phyloP scores from a whole-genome alignment of 2,329 filamentous ascomycete species.

The Ophiostoma himal-ulmi region DNA sequence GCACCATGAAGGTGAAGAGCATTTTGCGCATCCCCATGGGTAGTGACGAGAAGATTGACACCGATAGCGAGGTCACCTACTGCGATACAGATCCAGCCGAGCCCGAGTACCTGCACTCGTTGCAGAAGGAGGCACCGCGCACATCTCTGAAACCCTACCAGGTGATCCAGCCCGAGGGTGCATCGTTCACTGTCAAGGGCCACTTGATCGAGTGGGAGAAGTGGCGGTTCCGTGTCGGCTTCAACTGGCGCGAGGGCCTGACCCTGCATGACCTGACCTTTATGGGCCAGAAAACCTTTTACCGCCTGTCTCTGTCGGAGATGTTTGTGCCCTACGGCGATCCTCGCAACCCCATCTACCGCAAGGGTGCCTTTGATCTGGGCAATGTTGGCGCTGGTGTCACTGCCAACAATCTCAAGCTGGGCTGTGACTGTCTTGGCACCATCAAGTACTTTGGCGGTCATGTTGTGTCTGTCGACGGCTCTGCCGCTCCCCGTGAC shows the following conservation, averaged over 20 bases:
- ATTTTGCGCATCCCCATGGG: conserved; percentile 42
- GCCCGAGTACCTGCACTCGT: conserved; percentile 10
- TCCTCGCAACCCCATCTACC: conserved; percentile 57
- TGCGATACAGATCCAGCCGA: conserved; percentile 37
- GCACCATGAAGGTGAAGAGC: conserved; percentile 39
- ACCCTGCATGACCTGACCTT: conserved; percentile 34
- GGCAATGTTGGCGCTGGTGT: conserved; percentile 63
- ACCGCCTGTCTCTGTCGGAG: conserved; percentile 61
- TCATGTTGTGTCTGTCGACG: conserved; percentile 37
- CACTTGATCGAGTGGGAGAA: conserved; percentile 56
- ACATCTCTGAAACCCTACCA: neutral
- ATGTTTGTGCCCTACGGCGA: conserved; percentile 63
- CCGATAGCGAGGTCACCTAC: conserved; percentile 26
- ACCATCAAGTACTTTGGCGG: conserved; percentile 61
- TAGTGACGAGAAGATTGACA: conserved; percentile 46
- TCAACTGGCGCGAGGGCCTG: conserved; percentile 64
- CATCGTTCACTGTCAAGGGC: conserved; percentile 46
- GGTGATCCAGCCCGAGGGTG: conserved; percentile 24
- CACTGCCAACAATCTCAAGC: conserved; percentile 60
- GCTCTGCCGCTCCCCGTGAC: conserved; percentile 29
- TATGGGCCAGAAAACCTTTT: conserved; percentile 29
- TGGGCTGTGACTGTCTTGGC: conserved; percentile 66
- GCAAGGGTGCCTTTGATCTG: conserved; percentile 68
- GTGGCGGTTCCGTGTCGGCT: conserved; percentile 64
- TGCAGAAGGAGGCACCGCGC: conserved; percentile 11